These are phyloP conservation scores for Vachellia collinsii DNA, from an alignment of 306 rosid genomes.

Conservation along the genomic window DNA sequence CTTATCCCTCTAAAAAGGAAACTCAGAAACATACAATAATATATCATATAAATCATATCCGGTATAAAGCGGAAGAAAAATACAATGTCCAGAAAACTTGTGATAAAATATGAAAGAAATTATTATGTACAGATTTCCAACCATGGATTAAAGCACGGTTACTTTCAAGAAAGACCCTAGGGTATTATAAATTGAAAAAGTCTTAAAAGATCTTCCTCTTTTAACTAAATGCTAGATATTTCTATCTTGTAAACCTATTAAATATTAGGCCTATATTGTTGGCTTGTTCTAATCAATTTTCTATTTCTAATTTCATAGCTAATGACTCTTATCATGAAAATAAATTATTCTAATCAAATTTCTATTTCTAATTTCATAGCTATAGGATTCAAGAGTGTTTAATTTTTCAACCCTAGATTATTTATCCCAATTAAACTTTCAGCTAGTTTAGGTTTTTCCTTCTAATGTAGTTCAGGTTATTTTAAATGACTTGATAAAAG, in stretches of 20 bases:
- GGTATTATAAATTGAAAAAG: not conserved
- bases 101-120: not conserved
- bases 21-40: not conserved
- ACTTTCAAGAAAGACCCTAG: not conserved
- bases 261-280: not conserved
- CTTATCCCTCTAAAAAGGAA: not conserved
- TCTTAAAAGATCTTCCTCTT: not conserved
- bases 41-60: not conserved
- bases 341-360: not conserved
- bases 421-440: not conserved
- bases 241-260: not conserved
- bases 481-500: not conserved
- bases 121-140: conserved; percentile 24
- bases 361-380: not conserved
- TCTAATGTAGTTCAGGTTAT: too few species aligned
- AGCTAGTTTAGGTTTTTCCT: not conserved
- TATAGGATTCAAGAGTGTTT: not conserved
- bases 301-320: not conserved
- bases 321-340: not conserved
- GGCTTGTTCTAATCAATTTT: not conserved
- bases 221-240: not conserved
- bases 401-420: not conserved
- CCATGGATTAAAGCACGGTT: not conserved
- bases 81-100: not conserved
- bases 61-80: not conserved